Percentiles rank a stretch among this genome's conserved stretches.
Evolutionary conservation across 2,329 filamentous ascomycete genomes (phyloP).

Genomic region (Pseudogymnoascus sp.): DNA sequence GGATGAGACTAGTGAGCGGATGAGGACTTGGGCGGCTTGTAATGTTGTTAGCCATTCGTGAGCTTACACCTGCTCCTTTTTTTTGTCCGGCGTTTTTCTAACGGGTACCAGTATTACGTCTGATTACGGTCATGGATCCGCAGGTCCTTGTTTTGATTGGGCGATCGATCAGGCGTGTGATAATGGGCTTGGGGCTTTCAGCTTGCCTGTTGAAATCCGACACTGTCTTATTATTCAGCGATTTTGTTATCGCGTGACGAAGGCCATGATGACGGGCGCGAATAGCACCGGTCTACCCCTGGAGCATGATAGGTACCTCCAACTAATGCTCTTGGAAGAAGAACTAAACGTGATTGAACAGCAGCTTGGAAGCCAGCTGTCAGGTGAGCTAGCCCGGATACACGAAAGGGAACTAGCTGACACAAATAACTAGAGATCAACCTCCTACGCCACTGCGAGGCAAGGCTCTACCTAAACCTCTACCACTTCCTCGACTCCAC

Average conservation of each 20-base stretch:
- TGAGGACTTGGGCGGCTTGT: slow-evolving; percentile 13
- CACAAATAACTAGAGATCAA: background rate
- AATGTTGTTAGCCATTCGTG: slow-evolving; percentile 11
- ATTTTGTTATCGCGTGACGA: slow-evolving; percentile 10
- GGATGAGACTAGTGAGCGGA: background rate
- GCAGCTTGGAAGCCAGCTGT: background rate
- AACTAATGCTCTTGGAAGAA: background rate
- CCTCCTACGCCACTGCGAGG: slow-evolving; percentile 13
- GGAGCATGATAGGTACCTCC: background rate
- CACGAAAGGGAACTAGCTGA: background rate
- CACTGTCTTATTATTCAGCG: slow-evolving; percentile 12
- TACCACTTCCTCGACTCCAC: slow-evolving; percentile 20
- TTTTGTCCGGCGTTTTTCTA: background rate
- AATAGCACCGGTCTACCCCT: background rate
- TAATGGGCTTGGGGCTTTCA: slow-evolving; percentile 1
- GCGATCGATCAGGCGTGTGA: slow-evolving; percentile 12
- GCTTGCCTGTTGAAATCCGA: slow-evolving; percentile 8
- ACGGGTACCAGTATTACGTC: background rate
- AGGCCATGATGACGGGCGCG: background rate
- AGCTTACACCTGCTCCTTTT: background rate
- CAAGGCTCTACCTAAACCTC: slow-evolving; percentile 19
- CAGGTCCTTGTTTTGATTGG: slow-evolving; percentile 10
- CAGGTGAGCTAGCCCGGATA: background rate
- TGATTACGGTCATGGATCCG: background rate
- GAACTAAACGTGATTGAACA: background rate